A percentile compares a stretch with the other conserved stretches of the same genome.
phyloP scores from a whole-genome alignment of 1,284 basidiomycete species.

The Sanghuangporus weigelae region DNA sequence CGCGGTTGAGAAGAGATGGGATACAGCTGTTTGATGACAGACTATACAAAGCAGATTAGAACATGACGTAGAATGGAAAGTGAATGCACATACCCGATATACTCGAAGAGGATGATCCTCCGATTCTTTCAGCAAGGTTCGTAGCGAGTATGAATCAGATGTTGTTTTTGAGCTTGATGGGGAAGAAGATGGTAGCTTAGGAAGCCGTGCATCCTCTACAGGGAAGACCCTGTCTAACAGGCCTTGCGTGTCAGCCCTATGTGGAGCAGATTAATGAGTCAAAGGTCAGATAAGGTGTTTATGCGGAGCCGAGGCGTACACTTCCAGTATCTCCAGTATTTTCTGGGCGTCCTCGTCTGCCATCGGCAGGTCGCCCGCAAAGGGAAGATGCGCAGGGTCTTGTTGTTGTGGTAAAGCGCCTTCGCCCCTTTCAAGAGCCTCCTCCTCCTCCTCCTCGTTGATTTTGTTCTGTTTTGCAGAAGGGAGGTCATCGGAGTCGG shows the following conservation, averaged over 20 bases:
- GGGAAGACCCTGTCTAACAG: conserved; percentile 77
- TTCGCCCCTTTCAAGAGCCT: conserved; percentile 28
- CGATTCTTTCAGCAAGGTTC: conserved; percentile 53
- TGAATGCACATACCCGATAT: conserved; percentile 38
- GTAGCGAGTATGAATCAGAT: conserved; percentile 48
- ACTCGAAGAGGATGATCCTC: conserved; percentile 47
- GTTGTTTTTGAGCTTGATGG: conserved; percentile 31
- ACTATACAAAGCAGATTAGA: conserved; percentile 30
- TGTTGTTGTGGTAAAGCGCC: conserved; percentile 25
- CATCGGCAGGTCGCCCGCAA: conserved; percentile 46
- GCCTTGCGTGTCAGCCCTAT: conserved; percentile 63
- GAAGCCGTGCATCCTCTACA: conserved; percentile 29
- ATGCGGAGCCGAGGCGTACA: conserved; percentile 37
- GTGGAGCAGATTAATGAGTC: conserved; percentile 8
- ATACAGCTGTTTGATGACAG: conserved; percentile 59
- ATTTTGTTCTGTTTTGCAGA: conserved; percentile 42
- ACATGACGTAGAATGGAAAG: conserved; percentile 10
- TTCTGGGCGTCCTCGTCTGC: conserved; percentile 45
- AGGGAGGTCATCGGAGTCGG: conserved; percentile 39
- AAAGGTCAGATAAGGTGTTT: neutral
- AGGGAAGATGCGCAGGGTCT: conserved; percentile 15
- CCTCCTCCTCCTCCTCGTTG: conserved; percentile 31
- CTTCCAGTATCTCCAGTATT: conserved; percentile 72
- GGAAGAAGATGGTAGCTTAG: conserved; percentile 23
- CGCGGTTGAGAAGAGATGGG: conserved; percentile 64